Evolutionary conservation across 768 basidiomycete species (phyloP).

Genomic region (Pleurotus pulmonarius): DNA sequence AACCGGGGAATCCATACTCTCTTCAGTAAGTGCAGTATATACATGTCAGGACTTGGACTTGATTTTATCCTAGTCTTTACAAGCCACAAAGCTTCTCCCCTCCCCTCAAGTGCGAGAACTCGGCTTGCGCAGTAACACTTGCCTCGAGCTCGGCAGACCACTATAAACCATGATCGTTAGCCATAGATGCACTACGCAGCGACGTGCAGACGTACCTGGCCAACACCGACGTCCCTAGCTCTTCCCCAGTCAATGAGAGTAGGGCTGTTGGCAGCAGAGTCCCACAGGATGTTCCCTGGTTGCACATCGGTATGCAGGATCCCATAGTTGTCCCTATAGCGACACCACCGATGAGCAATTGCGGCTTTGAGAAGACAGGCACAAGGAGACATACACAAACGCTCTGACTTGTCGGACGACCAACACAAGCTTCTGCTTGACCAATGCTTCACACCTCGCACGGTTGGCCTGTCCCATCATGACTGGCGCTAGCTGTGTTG

Average conservation of each 20-base stretch:
- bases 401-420: background rate
- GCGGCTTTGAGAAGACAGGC: background rate
- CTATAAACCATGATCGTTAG: background rate
- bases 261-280: background rate
- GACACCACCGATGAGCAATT: too few species aligned
- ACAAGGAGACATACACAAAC: background rate
- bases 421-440: background rate
- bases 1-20: too few species aligned
- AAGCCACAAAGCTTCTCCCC: background rate
- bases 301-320: background rate
- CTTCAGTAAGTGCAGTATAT: too few species aligned
- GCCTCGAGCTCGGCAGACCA: background rate
- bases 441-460: background rate
- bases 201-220: background rate
- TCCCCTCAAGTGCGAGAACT: slow-evolving; percentile 1
- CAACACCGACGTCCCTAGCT: background rate
- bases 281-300: background rate
- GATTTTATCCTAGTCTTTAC: too few species aligned
- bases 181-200: too few species aligned
- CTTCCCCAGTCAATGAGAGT: background rate
- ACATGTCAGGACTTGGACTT: too few species aligned
- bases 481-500: background rate
- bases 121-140: background rate
- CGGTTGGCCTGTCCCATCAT: background rate
- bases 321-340: background rate